Percentiles rank a stretch among this genome's conserved stretches.
Evolutionary conservation across 1,139 yeast genomes (phyloP).

Genomic region (Pichia sp.): DNA sequence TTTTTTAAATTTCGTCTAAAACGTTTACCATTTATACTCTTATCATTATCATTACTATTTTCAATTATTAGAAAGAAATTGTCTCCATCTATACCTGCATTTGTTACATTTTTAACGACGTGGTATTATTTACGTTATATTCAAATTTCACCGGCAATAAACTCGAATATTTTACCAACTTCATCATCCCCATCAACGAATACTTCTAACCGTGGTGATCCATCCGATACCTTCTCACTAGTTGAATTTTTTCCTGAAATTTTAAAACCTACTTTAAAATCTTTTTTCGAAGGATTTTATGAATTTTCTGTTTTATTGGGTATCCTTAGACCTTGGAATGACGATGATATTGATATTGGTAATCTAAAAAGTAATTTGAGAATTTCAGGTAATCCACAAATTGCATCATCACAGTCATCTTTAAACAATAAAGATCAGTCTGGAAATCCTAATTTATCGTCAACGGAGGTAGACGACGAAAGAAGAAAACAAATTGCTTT

Average conservation of each 20-base stretch:
- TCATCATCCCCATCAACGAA: constrained; percentile 13
- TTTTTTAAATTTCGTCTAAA: constrained; percentile 67
- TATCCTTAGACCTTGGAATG: constrained; percentile 60
- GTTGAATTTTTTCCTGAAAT: constrained; percentile 73
- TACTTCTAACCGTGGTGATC: constrained; percentile 55
- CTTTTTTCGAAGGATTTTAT: constrained; percentile 49
- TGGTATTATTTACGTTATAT: constrained; percentile 75
- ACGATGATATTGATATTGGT: constrained; percentile 65
- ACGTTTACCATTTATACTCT: constrained; percentile 61
- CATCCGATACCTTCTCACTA: constrained; percentile 81
- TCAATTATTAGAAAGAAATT: constrained; percentile 37
- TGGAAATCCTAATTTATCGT: neutral
- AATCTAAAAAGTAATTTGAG: constrained; percentile 59
- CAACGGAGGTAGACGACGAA: constrained; percentile 45
- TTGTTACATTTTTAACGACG: constrained; percentile 60
- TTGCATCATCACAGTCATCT: neutral
- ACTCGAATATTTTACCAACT: constrained; percentile 23
- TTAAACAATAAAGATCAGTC: neutral
- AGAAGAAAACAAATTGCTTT: constrained; percentile 82
- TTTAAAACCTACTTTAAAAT: constrained; percentile 45
- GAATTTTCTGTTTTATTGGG: constrained; percentile 48
- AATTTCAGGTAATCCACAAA: constrained; percentile 33
- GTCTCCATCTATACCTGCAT: constrained; percentile 55
- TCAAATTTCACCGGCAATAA: constrained; percentile 38
- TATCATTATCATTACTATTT: constrained; percentile 40